These are phyloP conservation scores for Flaveria brownii DNA, from an alignment of 129 eudicot genomes.

Conservation along the genomic window DNA sequence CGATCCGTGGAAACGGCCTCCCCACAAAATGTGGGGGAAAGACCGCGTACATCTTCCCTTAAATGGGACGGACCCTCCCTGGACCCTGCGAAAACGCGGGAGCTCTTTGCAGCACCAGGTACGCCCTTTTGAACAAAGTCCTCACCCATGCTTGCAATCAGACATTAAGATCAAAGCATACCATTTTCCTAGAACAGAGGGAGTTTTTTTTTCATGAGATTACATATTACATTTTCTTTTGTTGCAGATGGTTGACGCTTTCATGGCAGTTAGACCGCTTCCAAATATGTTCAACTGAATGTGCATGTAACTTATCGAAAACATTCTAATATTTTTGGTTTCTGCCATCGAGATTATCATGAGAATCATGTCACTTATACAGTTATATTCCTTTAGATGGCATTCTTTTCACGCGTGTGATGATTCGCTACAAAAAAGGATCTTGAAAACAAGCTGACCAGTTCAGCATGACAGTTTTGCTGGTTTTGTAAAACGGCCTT, in stretches of 20 bases:
- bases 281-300: constrained; percentile 74
- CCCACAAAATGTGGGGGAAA: too few species aligned
- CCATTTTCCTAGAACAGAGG: neutral
- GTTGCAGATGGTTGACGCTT: constrained; percentile 87
- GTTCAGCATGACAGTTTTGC: neutral
- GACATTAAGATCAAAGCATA: neutral
- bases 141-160: neutral
- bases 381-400: neutral
- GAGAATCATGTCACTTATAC: neutral
- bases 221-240: constrained; percentile 9
- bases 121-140: neutral
- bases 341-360: neutral
- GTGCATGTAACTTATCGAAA: neutral
- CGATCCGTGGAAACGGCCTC: too few species aligned
- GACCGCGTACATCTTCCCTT: too few species aligned
- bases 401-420: neutral
- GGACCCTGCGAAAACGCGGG: too few species aligned
- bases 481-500: neutral
- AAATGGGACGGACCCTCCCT: too few species aligned
- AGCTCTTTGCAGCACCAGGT: too few species aligned
- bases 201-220: neutral
- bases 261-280: constrained; percentile 94
- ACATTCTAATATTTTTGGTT: neutral
- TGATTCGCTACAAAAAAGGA: neutral
- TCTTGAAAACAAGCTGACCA: neutral